Evolutionary conservation across 768 basidiomycete species (phyloP).

Genomic region (Suillus subluteus): DNA sequence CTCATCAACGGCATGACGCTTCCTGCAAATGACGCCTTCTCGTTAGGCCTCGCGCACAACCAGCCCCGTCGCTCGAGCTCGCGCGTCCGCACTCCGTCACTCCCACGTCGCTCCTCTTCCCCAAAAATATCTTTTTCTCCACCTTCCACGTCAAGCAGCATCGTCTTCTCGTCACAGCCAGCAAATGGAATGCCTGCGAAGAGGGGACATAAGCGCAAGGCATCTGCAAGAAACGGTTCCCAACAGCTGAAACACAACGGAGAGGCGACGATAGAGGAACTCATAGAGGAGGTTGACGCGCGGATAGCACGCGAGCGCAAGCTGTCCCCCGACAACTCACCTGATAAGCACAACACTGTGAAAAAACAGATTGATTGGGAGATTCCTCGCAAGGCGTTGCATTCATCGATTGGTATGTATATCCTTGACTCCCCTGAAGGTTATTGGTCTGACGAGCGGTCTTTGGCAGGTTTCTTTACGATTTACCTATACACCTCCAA

Average conservation of each 20-base stretch:
- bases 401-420: slow-evolving; percentile 79
- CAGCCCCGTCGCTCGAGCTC: slow-evolving; percentile 33
- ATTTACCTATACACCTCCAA: slow-evolving; percentile 58
- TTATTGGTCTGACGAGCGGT: slow-evolving; percentile 9
- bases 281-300: slow-evolving; percentile 26
- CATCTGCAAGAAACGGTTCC: slow-evolving; percentile 29
- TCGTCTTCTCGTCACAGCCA: slow-evolving; percentile 22
- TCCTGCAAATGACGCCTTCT: slow-evolving; percentile 41
- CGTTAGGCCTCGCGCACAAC: slow-evolving; percentile 40
- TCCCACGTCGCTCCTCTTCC: slow-evolving; percentile 49
- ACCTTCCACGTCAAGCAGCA: slow-evolving; percentile 5
- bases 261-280: slow-evolving; percentile 26
- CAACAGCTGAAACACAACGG: slow-evolving; percentile 17
- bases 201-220: slow-evolving; percentile 31
- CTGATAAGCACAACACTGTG: slow-evolving; percentile 26
- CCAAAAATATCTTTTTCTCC: slow-evolving; percentile 47
- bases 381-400: slow-evolving; percentile 84
- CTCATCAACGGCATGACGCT: slow-evolving; percentile 27
- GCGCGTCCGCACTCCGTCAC: slow-evolving; percentile 25
- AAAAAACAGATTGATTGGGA: slow-evolving; percentile 73
- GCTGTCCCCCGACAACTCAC: slow-evolving; percentile 18
- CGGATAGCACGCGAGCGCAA: slow-evolving; percentile 26
- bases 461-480: slow-evolving; percentile 60
- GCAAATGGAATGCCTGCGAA: slow-evolving; percentile 43
- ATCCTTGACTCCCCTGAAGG: slow-evolving; percentile 11